Percentiles rank a stretch among this genome's conserved stretches.
phyloP scores from a whole-genome alignment of 352 stramenopile genomes.

The Aphanomyces invadans region DNA sequence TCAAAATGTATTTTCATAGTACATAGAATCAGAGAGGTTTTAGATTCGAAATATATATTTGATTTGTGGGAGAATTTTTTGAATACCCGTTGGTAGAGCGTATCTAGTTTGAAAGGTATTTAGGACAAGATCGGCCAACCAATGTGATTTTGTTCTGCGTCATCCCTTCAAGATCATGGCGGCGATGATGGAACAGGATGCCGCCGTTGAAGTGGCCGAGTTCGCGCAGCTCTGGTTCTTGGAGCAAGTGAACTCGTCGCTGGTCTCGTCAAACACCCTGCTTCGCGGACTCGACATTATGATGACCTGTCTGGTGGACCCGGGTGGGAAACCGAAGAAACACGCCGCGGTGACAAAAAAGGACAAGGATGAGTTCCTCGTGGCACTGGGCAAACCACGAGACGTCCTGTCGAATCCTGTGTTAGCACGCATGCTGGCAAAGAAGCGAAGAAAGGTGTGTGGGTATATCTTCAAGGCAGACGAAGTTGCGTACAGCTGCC shows the following conservation, averaged over 20 bases:
- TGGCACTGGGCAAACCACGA: not conserved
- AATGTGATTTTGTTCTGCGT: constrained; percentile 13
- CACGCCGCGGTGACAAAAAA: not conserved
- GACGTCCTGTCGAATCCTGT: constrained; percentile 19
- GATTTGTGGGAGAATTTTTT: too few relatives aligned
- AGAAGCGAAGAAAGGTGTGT: constrained; percentile 38
- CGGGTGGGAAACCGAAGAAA: constrained; percentile 16
- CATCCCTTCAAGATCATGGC: not conserved
- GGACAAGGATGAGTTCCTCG: not conserved
- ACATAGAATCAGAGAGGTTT: too few relatives aligned
- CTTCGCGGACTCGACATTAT: constrained; percentile 15
- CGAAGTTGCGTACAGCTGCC: constrained; percentile 83
- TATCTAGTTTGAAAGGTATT: not conserved
- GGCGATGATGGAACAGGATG: not conserved
- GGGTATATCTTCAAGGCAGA: constrained; percentile 78
- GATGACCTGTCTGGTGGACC: constrained; percentile 21
- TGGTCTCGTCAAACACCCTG: not conserved
- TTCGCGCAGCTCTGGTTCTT: constrained; percentile 22
- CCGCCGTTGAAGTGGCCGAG: constrained; percentile 7
- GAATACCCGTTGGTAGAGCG: not conserved
- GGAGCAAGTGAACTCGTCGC: not conserved
- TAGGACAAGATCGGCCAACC: constrained; percentile 17
- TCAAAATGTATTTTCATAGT: too few relatives aligned
- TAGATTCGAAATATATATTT: too few relatives aligned
- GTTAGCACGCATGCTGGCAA: constrained; percentile 14